These are phyloP conservation scores for Teratosphaeriaceae sp. DNA, from an alignment of 2,329 filamentous ascomycete genomes.

Conservation along the genomic window DNA sequence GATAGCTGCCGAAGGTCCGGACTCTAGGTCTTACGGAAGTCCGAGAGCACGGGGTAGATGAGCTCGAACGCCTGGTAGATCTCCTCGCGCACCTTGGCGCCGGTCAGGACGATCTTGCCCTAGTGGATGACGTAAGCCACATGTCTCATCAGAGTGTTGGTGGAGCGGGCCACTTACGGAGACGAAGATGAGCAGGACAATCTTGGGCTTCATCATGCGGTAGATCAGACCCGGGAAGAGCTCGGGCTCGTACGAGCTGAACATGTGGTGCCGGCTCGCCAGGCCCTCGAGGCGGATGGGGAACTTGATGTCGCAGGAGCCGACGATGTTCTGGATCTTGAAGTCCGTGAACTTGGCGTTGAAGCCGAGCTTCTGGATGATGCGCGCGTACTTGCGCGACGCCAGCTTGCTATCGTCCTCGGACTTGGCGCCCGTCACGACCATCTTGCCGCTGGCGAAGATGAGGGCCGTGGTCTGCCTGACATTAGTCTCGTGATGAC, in stretches of 20 bases:
- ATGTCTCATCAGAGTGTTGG: conserved; percentile 27
- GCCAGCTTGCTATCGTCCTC: conserved; percentile 98
- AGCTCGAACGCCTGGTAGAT: conserved; percentile 96
- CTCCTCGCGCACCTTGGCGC: conserved; percentile 95
- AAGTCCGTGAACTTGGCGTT: conserved; percentile 99
- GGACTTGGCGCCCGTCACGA: conserved; percentile 76
- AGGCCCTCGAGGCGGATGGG: conserved; percentile 94
- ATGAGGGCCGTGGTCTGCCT: conserved; percentile 95
- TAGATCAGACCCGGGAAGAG: conserved; percentile 99
- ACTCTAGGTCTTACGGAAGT: conserved; percentile 29
- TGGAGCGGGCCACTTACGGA: conserved; percentile 58
- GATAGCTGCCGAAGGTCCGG: conserved; percentile 6
- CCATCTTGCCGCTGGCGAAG: conserved; percentile 99
- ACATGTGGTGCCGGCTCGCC: conserved; percentile 96
- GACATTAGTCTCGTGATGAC: background rate
- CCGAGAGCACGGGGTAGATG: conserved; percentile 88
- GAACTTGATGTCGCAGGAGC: conserved; percentile 99
- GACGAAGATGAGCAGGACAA: conserved; percentile 87
- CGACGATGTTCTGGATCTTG: conserved; percentile 99
- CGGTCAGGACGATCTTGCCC: conserved; percentile 95
- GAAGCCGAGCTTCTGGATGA: conserved; percentile 99
- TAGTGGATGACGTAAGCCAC: background rate
- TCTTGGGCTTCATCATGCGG: conserved; percentile 99
- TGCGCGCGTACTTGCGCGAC: conserved; percentile 94
- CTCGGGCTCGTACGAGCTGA: conserved; percentile 98